Conservation (phyloP, 2,329 filamentous ascomycete genomes). For the Verticillium albo-atrum region DNA sequence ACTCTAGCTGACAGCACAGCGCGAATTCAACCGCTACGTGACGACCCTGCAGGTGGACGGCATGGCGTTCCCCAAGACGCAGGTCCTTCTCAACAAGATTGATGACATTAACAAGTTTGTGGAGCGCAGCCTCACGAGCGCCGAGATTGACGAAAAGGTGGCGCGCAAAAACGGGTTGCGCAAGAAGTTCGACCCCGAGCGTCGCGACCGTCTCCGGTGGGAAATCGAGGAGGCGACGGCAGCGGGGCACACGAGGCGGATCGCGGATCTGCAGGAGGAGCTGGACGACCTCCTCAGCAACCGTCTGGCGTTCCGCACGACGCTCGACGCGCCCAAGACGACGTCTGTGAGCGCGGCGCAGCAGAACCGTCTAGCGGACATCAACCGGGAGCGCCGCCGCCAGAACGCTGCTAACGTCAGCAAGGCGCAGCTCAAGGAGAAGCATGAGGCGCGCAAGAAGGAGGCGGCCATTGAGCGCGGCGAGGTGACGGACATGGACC, state of each 20-base stretch:
- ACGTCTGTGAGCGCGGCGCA: conserved; percentile 53
- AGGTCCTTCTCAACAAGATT: conserved; percentile 65
- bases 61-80: conserved; percentile 69
- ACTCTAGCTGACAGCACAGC: conserved; percentile 32
- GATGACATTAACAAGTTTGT: conserved; percentile 76
- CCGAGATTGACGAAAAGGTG: conserved; percentile 76
- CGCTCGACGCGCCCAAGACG: conserved; percentile 50
- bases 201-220: conserved; percentile 63
- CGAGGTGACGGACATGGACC: conserved; percentile 55
- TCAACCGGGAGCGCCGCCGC: conserved; percentile 81
- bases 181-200: conserved; percentile 59
- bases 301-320: conserved; percentile 70
- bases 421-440: conserved; percentile 81
- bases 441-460: conserved; percentile 55
- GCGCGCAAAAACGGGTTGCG: conserved; percentile 65
- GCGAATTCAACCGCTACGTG: conserved; percentile 78
- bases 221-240: conserved; percentile 63
- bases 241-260: conserved; percentile 56
- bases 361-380: conserved; percentile 75
- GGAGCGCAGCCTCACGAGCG: conserved; percentile 75
- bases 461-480: conserved; percentile 60
- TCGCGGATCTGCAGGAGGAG: conserved; percentile 51
- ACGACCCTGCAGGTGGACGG: conserved; percentile 68
- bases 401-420: conserved; percentile 88
- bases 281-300: conserved; percentile 61